Evolutionary conservation across 768 basidiomycete species (phyloP).

Genomic region (Macrolepiota albuminosa): DNA sequence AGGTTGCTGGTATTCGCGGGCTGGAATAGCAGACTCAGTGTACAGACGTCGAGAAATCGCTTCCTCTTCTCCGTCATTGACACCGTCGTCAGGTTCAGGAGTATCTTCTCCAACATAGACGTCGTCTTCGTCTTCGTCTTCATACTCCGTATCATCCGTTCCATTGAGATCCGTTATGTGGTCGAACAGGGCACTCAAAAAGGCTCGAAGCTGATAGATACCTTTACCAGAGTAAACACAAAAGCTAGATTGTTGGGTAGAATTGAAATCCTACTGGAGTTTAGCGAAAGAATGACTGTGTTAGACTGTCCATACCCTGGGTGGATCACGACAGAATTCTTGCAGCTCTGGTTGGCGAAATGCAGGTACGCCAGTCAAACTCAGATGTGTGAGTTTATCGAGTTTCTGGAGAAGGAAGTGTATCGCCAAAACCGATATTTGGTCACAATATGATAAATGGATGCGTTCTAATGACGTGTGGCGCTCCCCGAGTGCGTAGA

Average conservation of each 20-base stretch:
- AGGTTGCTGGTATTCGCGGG: slow-evolving; percentile 18
- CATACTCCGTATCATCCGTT: slow-evolving; percentile 65
- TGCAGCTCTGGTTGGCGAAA: slow-evolving; percentile 86
- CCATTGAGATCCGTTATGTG: slow-evolving; percentile 70
- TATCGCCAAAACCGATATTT: slow-evolving; percentile 87
- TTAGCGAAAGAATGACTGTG: slow-evolving; percentile 5
- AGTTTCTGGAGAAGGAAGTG: slow-evolving; percentile 86
- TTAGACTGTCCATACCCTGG: slow-evolving; percentile 50
- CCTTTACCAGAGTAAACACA: slow-evolving; percentile 97
- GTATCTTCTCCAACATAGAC: slow-evolving; percentile 44
- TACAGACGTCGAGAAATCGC: slow-evolving; percentile 25
- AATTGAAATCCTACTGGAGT: slow-evolving; percentile 74
- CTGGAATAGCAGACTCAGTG: slow-evolving; percentile 19
- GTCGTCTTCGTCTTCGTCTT: slow-evolving; percentile 54
- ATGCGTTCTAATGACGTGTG: slow-evolving; percentile 89
- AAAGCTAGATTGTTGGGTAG: slow-evolving; percentile 83
- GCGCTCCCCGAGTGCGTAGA: slow-evolving; percentile 82
- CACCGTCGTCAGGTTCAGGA: slow-evolving; percentile 37
- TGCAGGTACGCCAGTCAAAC: slow-evolving; percentile 93
- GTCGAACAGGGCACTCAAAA: slow-evolving; percentile 71
- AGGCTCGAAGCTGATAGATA: slow-evolving; percentile 75
- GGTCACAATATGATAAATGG: slow-evolving; percentile 96
- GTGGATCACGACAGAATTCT: slow-evolving; percentile 84
- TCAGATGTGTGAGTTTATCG: slow-evolving; percentile 90
- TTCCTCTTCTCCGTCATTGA: slow-evolving; percentile 29